phyloP scores from a whole-genome alignment of 805 yeast species.

The Candida chilensis region DNA sequence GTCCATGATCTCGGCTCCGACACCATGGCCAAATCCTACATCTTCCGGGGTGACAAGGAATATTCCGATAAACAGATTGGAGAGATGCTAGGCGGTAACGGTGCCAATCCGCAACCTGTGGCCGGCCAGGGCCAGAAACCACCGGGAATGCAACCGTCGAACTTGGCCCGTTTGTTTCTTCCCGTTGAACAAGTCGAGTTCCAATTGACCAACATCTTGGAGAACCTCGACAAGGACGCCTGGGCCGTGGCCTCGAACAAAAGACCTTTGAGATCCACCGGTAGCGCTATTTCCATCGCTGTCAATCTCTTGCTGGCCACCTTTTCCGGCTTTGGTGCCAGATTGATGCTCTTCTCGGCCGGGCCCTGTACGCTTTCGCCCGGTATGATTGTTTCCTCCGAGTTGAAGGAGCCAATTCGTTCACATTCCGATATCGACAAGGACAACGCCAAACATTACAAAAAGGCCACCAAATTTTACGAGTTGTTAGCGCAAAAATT shows the following conservation, averaged over 20 bases:
- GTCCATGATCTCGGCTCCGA: slow-evolving; percentile 71
- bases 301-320: slow-evolving; percentile 73
- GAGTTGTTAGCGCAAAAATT: slow-evolving; percentile 59
- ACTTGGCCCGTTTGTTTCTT: slow-evolving; percentile 54
- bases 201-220: slow-evolving; percentile 71
- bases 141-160: not conserved
- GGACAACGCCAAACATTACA: slow-evolving; percentile 80
- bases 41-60: slow-evolving; percentile 86
- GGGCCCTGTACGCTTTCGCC: slow-evolving; percentile 96
- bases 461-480: slow-evolving; percentile 78
- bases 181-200: slow-evolving; percentile 76
- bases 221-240: slow-evolving; percentile 68
- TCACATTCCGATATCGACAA: slow-evolving; percentile 96
- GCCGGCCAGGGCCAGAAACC: slow-evolving; percentile 9
- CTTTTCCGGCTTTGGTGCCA: slow-evolving; percentile 78
- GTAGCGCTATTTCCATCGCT: slow-evolving; percentile 85
- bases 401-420: slow-evolving; percentile 91
- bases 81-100: slow-evolving; percentile 32
- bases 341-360: slow-evolving; percentile 83
- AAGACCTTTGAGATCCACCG: slow-evolving; percentile 87
- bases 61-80: slow-evolving; percentile 63
- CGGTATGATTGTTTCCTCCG: slow-evolving; percentile 87
- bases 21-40: slow-evolving; percentile 63
- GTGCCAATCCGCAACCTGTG: slow-evolving; percentile 23
- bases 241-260: slow-evolving; percentile 85